These are phyloP conservation scores for Silene coronaria DNA, from an alignment of 179 eudicot genomes.

Conservation along the genomic window DNA sequence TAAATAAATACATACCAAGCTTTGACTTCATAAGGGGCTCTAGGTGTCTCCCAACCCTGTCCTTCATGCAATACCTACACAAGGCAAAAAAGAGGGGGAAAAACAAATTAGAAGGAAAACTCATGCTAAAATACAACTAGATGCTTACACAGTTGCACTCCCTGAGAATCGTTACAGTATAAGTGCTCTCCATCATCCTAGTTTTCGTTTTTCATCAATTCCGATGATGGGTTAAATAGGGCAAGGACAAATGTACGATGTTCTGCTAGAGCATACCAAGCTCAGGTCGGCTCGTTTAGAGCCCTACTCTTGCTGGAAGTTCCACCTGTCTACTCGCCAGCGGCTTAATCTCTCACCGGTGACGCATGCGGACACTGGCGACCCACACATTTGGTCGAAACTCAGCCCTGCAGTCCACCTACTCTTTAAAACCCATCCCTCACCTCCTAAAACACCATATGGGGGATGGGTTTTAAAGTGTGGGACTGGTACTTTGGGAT, in stretches of 20 bases:
- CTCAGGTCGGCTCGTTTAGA: no score
- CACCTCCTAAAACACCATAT: no score
- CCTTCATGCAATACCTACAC: slow-evolving; percentile 71
- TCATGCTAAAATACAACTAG: background rate
- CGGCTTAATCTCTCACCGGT: no score
- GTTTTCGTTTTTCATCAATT: background rate
- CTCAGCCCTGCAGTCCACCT: no score
- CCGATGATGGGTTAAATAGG: background rate
- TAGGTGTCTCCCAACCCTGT: slow-evolving; percentile 94
- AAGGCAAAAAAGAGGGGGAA: slow-evolving; percentile 13
- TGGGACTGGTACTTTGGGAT: no score
- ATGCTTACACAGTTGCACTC: no score
- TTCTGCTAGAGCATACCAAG: background rate
- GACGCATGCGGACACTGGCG: no score
- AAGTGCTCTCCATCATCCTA: background rate
- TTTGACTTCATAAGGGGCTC: slow-evolving; percentile 95
- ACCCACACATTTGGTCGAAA: no score
- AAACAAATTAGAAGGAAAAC: background rate
- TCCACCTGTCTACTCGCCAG: no score
- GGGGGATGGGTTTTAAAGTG: no score
- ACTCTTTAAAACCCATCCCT: no score
- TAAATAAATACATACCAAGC: slow-evolving; percentile 49
- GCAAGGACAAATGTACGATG: background rate
- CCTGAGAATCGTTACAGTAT: background rate
- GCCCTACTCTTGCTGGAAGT: no score